phyloP scores from a whole-genome alignment of 148 eudicot genomes.

The Heliosperma pusillum region DNA sequence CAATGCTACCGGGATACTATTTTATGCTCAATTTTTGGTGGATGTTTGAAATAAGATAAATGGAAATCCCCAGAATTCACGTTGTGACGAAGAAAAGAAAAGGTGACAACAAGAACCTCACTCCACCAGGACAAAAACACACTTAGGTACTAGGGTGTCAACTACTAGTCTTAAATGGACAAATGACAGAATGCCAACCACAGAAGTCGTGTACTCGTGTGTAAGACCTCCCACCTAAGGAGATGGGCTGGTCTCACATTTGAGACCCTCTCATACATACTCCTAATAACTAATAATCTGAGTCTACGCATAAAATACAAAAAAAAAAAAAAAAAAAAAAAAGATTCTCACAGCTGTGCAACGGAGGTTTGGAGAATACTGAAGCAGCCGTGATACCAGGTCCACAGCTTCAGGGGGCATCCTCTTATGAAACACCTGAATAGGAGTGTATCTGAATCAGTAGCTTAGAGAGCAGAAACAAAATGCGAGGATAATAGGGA shows the following conservation, averaged over 20 bases:
- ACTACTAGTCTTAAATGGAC: background rate
- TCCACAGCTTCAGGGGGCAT: slow-evolving; percentile 85
- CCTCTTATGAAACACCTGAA: slow-evolving; percentile 72
- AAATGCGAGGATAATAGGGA: background rate
- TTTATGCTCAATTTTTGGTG: no score
- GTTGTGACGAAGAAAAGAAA: background rate
- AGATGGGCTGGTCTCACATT: background rate
- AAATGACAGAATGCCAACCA: background rate
- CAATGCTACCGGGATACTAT: no score
- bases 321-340: slow-evolving; percentile 12
- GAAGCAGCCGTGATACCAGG: slow-evolving; percentile 84
- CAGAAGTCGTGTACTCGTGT: background rate
- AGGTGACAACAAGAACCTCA: background rate
- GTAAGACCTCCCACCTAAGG: background rate
- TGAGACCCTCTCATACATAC: no score
- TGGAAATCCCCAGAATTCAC: background rate
- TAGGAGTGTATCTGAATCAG: background rate
- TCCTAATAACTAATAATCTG: background rate
- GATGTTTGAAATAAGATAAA: background rate
- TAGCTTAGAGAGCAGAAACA: background rate
- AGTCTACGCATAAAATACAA: background rate
- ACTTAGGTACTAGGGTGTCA: background rate
- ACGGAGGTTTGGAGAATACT: slow-evolving; percentile 79
- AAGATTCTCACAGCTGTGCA: slow-evolving; percentile 66
- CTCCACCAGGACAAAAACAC: no score